A percentile compares a stretch with the other conserved stretches of the same genome.
Evolutionary conservation across 164 flowering plant genomes (phyloP).

Genomic region (Cinnamomum chago): DNA sequence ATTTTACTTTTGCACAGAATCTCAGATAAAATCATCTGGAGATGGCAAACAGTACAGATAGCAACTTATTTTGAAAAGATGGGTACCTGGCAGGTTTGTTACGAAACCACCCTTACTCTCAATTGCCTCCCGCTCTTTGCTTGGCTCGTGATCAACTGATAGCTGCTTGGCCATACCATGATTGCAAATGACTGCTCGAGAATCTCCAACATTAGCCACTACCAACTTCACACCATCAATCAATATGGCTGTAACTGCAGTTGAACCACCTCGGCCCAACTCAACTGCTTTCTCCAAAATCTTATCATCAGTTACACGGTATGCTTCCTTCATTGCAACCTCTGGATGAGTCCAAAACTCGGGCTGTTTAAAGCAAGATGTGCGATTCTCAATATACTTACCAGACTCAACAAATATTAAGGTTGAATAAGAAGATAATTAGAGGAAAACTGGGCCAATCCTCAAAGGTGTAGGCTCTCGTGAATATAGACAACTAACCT

Average conservation of each 20-base stretch:
- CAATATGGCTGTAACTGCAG: constrained; percentile 91
- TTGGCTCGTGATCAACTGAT: constrained; percentile 89
- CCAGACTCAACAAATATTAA: not conserved
- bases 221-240: constrained; percentile 73
- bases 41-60: not conserved
- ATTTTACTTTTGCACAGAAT: too few species aligned
- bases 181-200: constrained; percentile 73
- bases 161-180: constrained; percentile 80
- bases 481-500: constrained; percentile 37
- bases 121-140: constrained; percentile 49
- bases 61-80: not conserved
- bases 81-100: constrained; percentile 69
- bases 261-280: constrained; percentile 88
- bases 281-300: constrained; percentile 71
- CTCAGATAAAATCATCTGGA: not conserved
- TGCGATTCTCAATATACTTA: too few species aligned
- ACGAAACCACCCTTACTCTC: constrained; percentile 91
- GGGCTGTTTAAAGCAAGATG: constrained; percentile 38
- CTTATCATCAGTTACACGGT: constrained; percentile 49
- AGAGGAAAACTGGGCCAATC: constrained; percentile 1
- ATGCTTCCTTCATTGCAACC: constrained; percentile 66
- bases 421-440: not conserved
- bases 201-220: constrained; percentile 91
- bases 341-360: constrained; percentile 79
- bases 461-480: not conserved